phyloP scores from a whole-genome alignment of 495 filamentous ascomycete genomes.

The Lasiosphaeria hispida region DNA sequence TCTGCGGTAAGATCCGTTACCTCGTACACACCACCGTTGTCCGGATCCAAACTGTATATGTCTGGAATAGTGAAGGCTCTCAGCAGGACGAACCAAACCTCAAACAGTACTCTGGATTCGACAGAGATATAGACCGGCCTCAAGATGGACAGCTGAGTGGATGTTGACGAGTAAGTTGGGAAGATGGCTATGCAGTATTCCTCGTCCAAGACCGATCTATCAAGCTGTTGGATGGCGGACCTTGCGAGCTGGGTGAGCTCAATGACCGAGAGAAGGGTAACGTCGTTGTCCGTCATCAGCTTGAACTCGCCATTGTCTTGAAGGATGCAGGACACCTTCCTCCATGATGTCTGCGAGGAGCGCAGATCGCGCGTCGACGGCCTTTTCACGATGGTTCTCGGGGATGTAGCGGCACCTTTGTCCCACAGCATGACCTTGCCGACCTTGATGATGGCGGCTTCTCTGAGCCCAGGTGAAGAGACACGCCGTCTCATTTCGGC shows the following conservation, averaged over 20 bases:
- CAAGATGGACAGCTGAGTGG: constrained; percentile 60
- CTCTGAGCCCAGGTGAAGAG: constrained; percentile 59
- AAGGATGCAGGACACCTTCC: constrained; percentile 84
- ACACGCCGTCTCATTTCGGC: constrained; percentile 71
- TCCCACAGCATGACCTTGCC: constrained; percentile 94
- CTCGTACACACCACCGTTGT: constrained; percentile 37
- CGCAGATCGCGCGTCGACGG: constrained; percentile 47
- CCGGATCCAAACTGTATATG: constrained; percentile 63
- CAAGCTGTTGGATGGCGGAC: constrained; percentile 83
- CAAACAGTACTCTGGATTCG: constrained; percentile 83
- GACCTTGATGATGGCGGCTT: constrained; percentile 92
- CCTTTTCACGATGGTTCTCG: constrained; percentile 50
- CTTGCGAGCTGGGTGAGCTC: constrained; percentile 87
- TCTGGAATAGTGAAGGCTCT: constrained; percentile 93
- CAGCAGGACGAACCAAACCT: constrained; percentile 95
- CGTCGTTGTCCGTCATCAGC: constrained; percentile 78
- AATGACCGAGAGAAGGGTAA: constrained; percentile 73
- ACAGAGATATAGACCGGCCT: constrained; percentile 80
- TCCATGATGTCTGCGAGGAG: constrained; percentile 58
- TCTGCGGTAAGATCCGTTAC: constrained; percentile 39
- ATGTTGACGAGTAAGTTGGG: constrained; percentile 70
- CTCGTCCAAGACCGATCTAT: constrained; percentile 88
- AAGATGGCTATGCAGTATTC: constrained; percentile 94
- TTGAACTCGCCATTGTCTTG: constrained; percentile 96
- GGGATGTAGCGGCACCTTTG: constrained; percentile 54